phyloP scores from a whole-genome alignment of 495 filamentous ascomycete genomes.

The Entonaema liquescens region DNA sequence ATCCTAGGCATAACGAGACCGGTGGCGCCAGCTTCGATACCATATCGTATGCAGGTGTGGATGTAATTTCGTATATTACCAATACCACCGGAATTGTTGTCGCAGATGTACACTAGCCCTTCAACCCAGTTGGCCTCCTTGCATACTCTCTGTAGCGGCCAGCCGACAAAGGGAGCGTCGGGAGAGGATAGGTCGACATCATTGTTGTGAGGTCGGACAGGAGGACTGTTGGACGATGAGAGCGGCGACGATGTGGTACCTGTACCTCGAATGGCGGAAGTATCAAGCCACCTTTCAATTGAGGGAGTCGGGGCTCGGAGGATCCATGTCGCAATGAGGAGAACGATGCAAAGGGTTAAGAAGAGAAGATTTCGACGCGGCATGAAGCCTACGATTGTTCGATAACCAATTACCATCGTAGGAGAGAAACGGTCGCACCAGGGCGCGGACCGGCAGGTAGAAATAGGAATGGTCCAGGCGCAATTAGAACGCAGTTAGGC shows the following conservation, averaged over 20 bases:
- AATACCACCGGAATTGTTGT: slow-evolving; percentile 63
- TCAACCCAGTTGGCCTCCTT: slow-evolving; percentile 52
- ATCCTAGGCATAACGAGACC: slow-evolving; percentile 56
- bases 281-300: slow-evolving; percentile 40
- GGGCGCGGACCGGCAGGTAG: slow-evolving; percentile 8
- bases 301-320: slow-evolving; percentile 32
- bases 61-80: slow-evolving; percentile 64
- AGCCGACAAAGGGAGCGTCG: slow-evolving; percentile 57
- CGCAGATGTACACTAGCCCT: slow-evolving; percentile 58
- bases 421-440: slow-evolving; percentile 26
- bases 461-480: slow-evolving; percentile 38
- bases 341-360: slow-evolving; percentile 44
- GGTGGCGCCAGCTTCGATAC: slow-evolving; percentile 60
- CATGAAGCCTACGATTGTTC: slow-evolving; percentile 46
- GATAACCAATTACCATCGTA: slow-evolving; percentile 44
- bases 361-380: slow-evolving; percentile 44
- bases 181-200: slow-evolving; percentile 45
- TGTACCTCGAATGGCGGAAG: slow-evolving; percentile 22
- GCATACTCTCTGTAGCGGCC: slow-evolving; percentile 58
- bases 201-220: slow-evolving; percentile 17
- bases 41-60: slow-evolving; percentile 61
- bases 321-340: slow-evolving; percentile 43
- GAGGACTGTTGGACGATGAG: slow-evolving; percentile 14
- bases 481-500: neutral
- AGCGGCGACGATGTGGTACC: slow-evolving; percentile 17